phyloP scores from a whole-genome alignment of 2,329 filamentous ascomycete genomes.

The Sporothrix phasma region DNA sequence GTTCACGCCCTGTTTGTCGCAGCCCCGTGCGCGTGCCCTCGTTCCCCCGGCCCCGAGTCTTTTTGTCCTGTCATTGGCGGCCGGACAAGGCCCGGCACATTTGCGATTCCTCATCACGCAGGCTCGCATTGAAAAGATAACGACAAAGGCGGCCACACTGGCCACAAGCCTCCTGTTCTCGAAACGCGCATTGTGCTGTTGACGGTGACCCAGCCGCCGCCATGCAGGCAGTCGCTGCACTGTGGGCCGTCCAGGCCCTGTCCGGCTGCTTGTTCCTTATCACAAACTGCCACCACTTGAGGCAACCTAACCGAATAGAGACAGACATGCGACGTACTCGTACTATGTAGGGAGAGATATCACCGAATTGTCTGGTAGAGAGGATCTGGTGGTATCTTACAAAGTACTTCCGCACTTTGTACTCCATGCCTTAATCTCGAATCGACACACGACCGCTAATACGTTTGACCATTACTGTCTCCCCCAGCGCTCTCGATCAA shows the following conservation, averaged over 20 bases:
- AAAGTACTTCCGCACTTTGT: no score
- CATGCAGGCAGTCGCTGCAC: not conserved
- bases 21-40: not conserved
- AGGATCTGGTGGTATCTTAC: not conserved
- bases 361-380: no score
- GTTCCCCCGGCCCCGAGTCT: not conserved
- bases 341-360: no score
- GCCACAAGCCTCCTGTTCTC: not conserved
- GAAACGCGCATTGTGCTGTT: conserved; percentile 6
- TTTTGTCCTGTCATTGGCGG: not conserved
- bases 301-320: not conserved
- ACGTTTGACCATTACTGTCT: no score
- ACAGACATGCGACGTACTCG: no score
- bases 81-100: no score
- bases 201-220: not conserved
- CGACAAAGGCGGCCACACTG: not conserved
- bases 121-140: not conserved
- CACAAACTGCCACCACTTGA: not conserved
- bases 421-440: no score
- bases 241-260: not conserved
- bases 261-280: not conserved
- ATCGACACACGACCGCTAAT: not conserved
- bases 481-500: no score
- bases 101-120: conserved; percentile 5
- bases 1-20: not conserved